These are phyloP conservation scores for Apiospora sp. DNA, from an alignment of 2,329 filamentous ascomycete genomes.

Conservation along the genomic window DNA sequence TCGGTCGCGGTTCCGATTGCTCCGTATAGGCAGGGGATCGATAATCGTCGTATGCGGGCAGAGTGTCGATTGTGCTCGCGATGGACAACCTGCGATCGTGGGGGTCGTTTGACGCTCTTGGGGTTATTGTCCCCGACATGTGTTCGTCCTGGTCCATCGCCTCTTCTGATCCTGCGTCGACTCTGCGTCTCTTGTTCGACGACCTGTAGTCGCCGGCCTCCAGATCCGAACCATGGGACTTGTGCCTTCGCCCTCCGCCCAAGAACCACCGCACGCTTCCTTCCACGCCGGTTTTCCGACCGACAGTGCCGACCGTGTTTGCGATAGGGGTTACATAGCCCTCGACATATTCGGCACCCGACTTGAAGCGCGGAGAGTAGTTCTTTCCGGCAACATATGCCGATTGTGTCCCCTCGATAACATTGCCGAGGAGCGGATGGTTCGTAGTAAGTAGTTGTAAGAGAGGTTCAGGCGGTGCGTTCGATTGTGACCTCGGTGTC, in stretches of 20 bases:
- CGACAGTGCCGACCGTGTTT: constrained; percentile 84
- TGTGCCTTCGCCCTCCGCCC: constrained; percentile 62
- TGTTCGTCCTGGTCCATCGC: constrained; percentile 39
- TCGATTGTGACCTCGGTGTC: constrained; percentile 47
- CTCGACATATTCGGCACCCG: constrained; percentile 91
- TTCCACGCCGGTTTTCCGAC: constrained; percentile 87
- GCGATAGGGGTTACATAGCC: constrained; percentile 86
- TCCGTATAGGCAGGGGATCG: constrained; percentile 80
- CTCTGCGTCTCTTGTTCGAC: constrained; percentile 67
- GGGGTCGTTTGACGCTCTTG: constrained; percentile 42
- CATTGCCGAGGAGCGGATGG: constrained; percentile 84
- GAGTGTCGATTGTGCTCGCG: constrained; percentile 73
- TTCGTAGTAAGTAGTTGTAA: constrained; percentile 87
- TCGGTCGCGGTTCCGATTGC: constrained; percentile 46
- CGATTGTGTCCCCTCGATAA: constrained; percentile 83
- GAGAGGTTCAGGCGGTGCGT: constrained; percentile 74
- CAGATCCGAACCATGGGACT: constrained; percentile 54
- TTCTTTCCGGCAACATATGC: constrained; percentile 90
- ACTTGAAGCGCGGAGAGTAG: constrained; percentile 87
- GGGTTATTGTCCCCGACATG: constrained; percentile 40
- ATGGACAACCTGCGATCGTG: constrained; percentile 66
- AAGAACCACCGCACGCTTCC: constrained; percentile 87
- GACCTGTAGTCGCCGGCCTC: constrained; percentile 51
- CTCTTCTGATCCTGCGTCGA: constrained; percentile 41
- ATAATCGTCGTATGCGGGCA: constrained; percentile 85